Evolutionary conservation across 805 yeast species (phyloP).

Genomic region (Nakazawaea anatomiae): DNA sequence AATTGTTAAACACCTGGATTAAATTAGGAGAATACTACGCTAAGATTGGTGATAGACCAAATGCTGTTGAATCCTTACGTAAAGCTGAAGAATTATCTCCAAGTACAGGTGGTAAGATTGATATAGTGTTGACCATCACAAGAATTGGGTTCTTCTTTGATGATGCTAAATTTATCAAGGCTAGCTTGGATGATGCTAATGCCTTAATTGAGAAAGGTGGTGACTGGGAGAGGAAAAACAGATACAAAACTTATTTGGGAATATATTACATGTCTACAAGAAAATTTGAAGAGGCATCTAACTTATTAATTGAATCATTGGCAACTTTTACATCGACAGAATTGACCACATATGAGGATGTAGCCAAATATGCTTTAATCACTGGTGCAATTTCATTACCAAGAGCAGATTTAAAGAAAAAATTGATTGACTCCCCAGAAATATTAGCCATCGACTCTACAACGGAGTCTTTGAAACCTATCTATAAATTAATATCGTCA

Average conservation of each 20-base stretch:
- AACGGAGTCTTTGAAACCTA: constrained; percentile 68
- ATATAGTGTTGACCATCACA: constrained; percentile 71
- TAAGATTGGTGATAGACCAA: constrained; percentile 70
- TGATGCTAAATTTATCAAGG: constrained; percentile 64
- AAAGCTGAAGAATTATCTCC: constrained; percentile 77
- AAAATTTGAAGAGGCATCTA: constrained; percentile 80
- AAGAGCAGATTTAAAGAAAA: constrained; percentile 77
- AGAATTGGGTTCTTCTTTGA: constrained; percentile 88
- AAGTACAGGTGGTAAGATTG: constrained; percentile 87
- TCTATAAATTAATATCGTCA: constrained; percentile 77
- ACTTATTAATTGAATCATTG: constrained; percentile 79
- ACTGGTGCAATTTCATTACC: constrained; percentile 82
- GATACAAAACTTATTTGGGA: constrained; percentile 89
- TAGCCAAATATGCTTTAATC: constrained; percentile 81
- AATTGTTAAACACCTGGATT: constrained; percentile 68
- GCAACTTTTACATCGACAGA: constrained; percentile 95
- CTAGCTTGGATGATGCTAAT: constrained; percentile 69
- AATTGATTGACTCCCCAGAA: constrained; percentile 92
- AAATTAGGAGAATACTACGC: constrained; percentile 87
- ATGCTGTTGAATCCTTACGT: constrained; percentile 60
- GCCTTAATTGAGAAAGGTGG: constrained; percentile 90
- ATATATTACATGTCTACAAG: constrained; percentile 79
- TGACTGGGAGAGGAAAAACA: constrained; percentile 97
- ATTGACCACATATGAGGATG: constrained; percentile 79
- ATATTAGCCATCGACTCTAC: constrained; percentile 73